A percentile compares a stretch with the other conserved stretches of the same genome.
Conservation (phyloP, 2,329 filamentous ascomycete genomes). For the Metarhizium robertsii region DNA sequence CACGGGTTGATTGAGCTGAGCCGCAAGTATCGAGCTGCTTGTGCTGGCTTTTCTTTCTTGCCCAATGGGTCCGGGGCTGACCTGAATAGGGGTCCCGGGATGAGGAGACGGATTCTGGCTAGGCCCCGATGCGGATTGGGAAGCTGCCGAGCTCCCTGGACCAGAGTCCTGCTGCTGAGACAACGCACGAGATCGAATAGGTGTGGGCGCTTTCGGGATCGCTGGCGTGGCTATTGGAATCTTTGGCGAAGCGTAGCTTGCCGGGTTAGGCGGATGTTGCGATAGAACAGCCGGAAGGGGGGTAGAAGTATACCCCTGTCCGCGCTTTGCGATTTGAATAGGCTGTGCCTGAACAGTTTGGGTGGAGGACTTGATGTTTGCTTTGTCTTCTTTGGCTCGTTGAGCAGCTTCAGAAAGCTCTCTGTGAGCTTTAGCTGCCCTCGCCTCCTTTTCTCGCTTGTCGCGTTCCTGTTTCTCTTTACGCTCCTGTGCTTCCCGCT, state of each 20-base stretch:
- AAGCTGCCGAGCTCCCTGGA: slow-evolving; percentile 59
- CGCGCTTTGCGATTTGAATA: slow-evolving; percentile 11
- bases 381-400: slow-evolving; percentile 60
- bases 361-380: slow-evolving; percentile 24
- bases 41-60: slow-evolving; percentile 54
- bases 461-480: slow-evolving; percentile 52
- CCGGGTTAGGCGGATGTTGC: slow-evolving; percentile 48
- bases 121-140: slow-evolving; percentile 47
- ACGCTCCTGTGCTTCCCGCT: slow-evolving; percentile 59
- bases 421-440: slow-evolving; percentile 48
- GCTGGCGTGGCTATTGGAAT: slow-evolving; percentile 70
- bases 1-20: slow-evolving; percentile 30
- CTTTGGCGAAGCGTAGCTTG: slow-evolving; percentile 66
- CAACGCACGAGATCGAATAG: slow-evolving; percentile 63
- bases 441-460: slow-evolving; percentile 51
- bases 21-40: slow-evolving; percentile 17
- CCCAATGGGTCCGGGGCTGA: slow-evolving; percentile 54
- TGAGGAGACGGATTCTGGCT: slow-evolving; percentile 53
- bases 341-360: slow-evolving; percentile 21
- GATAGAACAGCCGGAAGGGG: slow-evolving; percentile 42
- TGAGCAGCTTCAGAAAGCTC: slow-evolving; percentile 43
- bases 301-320: slow-evolving; percentile 25
- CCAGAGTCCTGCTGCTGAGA: slow-evolving; percentile 76
- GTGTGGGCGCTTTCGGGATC: slow-evolving; percentile 73
- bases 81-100: slow-evolving; percentile 53